Percentiles rank a stretch among this genome's conserved stretches.
These are phyloP conservation scores for Arthroderma sp. DNA, from an alignment of 2,329 filamentous ascomycete genomes.

Conservation along the genomic window DNA sequence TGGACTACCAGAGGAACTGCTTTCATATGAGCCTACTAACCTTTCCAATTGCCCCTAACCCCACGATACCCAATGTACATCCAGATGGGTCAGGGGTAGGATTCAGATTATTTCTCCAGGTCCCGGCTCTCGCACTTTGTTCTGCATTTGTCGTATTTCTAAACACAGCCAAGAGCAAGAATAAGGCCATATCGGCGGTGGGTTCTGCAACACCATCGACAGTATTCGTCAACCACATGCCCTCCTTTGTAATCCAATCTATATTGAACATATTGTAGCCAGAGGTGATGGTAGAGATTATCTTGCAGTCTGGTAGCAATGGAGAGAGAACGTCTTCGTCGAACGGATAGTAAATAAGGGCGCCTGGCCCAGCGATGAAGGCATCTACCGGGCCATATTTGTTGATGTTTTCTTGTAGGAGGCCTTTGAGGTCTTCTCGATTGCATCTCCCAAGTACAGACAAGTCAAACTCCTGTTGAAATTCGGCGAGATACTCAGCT, in stretches of 20 bases:
- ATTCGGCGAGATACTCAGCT: slow-evolving; percentile 32
- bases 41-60: slow-evolving; percentile 39
- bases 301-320: slow-evolving; percentile 33
- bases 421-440: slow-evolving; percentile 26
- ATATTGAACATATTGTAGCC: slow-evolving; percentile 41
- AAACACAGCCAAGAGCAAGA: slow-evolving; percentile 37
- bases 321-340: slow-evolving; percentile 33
- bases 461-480: slow-evolving; percentile 30
- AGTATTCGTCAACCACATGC: slow-evolving; percentile 44
- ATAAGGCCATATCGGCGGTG: slow-evolving; percentile 41
- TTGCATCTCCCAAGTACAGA: slow-evolving; percentile 30
- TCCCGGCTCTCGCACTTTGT: slow-evolving; percentile 26
- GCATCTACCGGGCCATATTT: slow-evolving; percentile 35
- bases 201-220: slow-evolving; percentile 43
- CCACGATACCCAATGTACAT: slow-evolving; percentile 38
- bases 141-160: slow-evolving; percentile 36
- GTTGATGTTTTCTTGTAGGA: slow-evolving; percentile 28
- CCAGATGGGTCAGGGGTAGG: slow-evolving; percentile 35
- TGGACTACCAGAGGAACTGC: no score
- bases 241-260: slow-evolving; percentile 30
- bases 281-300: slow-evolving; percentile 38
- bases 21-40: slow-evolving; percentile 13
- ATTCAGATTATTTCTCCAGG: slow-evolving; percentile 28
- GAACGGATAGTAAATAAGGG: slow-evolving; percentile 40
- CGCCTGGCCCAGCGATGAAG: slow-evolving; percentile 40